Percentiles rank a stretch among this genome's conserved stretches.
Evolutionary conservation across 192 early-diverging fungal genomes (phyloP).

Genomic region (Coemansia sp.): DNA sequence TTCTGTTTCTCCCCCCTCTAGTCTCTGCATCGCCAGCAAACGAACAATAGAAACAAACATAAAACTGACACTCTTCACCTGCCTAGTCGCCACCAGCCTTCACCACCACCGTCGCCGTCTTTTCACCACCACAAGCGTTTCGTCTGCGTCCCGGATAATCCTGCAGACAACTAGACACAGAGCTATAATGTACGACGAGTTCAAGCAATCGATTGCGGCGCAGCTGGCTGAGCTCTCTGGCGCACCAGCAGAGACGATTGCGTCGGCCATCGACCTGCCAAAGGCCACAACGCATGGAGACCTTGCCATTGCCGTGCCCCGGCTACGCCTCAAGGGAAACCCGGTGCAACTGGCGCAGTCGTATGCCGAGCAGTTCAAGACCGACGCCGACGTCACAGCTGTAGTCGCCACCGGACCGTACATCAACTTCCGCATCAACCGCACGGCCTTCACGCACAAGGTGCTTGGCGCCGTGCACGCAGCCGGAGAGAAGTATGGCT

Average conservation of each 20-base stretch:
- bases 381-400: conserved; percentile 59
- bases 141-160: neutral
- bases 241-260: conserved; percentile 53
- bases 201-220: conserved; percentile 65
- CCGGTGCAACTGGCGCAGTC: conserved; percentile 66
- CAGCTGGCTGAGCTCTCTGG: conserved; percentile 63
- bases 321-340: conserved; percentile 70
- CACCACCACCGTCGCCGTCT: neutral
- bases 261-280: conserved; percentile 64
- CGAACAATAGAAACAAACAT: neutral
- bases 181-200: conserved; percentile 60
- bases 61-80: conserved; percentile 12
- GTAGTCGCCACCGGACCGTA: conserved; percentile 68
- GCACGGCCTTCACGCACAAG: conserved; percentile 55
- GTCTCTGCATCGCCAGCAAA: neutral
- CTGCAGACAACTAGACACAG: neutral
- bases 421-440: conserved; percentile 75
- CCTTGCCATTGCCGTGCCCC: conserved; percentile 70
- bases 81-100: neutral
- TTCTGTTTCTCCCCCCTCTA: neutral
- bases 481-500: conserved; percentile 62
- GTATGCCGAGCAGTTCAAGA: conserved; percentile 66
- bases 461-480: conserved; percentile 62
- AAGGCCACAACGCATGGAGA: conserved; percentile 66
- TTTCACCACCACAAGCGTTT: neutral